A percentile compares a stretch with the other conserved stretches of the same genome.
phyloP scores from a whole-genome alignment of 192 early-diverging fungal genomes.

The Linnemannia schmuckeri region DNA sequence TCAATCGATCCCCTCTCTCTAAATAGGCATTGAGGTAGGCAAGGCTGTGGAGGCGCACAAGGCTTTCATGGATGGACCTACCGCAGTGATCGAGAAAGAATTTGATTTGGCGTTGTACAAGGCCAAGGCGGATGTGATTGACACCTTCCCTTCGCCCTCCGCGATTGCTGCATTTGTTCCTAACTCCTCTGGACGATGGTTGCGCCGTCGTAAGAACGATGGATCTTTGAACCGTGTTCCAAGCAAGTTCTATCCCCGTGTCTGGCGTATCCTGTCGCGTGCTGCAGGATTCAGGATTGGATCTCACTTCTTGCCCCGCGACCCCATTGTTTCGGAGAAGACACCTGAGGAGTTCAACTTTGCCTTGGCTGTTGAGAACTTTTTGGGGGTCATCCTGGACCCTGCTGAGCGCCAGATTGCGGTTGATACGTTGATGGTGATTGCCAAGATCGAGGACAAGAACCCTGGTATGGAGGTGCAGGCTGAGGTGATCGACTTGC shows the following conservation, averaged over 20 bases:
- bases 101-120: conserved; percentile 64
- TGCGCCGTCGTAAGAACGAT: conserved; percentile 85
- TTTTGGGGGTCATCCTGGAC: conserved; percentile 79
- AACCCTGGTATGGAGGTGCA: conserved; percentile 70
- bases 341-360: conserved; percentile 91
- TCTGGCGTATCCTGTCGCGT: conserved; percentile 78
- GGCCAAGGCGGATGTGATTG: conserved; percentile 52
- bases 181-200: conserved; percentile 72
- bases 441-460: conserved; percentile 74
- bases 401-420: conserved; percentile 87
- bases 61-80: conserved; percentile 67
- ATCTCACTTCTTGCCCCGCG: conserved; percentile 70
- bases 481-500: conserved; percentile 68
- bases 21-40: conserved; percentile 51
- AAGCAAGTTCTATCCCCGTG: conserved; percentile 80
- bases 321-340: conserved; percentile 86
- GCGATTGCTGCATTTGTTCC: conserved; percentile 63
- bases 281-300: conserved; percentile 74
- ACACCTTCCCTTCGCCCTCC: conserved; percentile 39
- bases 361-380: conserved; percentile 80
- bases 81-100: conserved; percentile 64
- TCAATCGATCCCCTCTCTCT: not conserved
- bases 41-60: conserved; percentile 70
- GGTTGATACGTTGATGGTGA: conserved; percentile 78
- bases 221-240: conserved; percentile 89